Evolutionary conservation across 345 rosid genomes (phyloP).

Genomic region (Eucalyptus erythrocorys): DNA sequence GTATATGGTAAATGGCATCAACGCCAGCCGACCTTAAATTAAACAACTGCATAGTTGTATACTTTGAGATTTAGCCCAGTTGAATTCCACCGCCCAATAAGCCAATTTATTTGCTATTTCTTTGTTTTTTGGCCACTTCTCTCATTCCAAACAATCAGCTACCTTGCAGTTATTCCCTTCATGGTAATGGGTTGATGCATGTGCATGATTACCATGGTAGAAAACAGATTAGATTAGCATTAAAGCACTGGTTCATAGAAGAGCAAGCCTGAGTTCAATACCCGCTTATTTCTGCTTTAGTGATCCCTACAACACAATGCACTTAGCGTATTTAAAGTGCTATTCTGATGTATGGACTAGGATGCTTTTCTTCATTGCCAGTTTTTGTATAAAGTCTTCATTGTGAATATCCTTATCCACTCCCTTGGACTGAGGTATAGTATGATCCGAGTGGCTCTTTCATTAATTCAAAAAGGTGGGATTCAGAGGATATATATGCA

Average conservation of each 20-base stretch:
- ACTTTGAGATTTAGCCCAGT: too few species aligned
- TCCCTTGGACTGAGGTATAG: neutral
- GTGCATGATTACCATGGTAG: neutral
- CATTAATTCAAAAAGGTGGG: neutral
- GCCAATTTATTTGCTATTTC: too few species aligned
- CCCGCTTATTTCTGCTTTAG: neutral
- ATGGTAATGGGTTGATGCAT: neutral
- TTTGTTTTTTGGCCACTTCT: too few species aligned
- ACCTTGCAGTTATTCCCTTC: neutral
- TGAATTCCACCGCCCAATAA: too few species aligned
- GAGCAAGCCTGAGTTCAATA: neutral
- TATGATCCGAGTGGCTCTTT: rapidly evolving
- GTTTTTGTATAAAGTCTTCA: neutral
- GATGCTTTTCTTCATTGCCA: rapidly evolving
- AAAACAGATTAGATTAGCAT: neutral
- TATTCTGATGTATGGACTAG: rapidly evolving
- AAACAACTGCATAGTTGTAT: too few species aligned
- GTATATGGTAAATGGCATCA: too few species aligned
- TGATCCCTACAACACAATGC: neutral
- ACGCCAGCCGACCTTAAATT: too few species aligned
- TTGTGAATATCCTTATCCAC: neutral
- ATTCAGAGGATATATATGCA: rapidly evolving
- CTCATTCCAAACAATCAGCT: too few species aligned
- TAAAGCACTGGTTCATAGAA: neutral
- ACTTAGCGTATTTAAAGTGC: neutral